Base-by-base conservation (phyloP, 2,329 filamentous ascomycete genomes). In the Thielaviopsis euricoi region DNA sequence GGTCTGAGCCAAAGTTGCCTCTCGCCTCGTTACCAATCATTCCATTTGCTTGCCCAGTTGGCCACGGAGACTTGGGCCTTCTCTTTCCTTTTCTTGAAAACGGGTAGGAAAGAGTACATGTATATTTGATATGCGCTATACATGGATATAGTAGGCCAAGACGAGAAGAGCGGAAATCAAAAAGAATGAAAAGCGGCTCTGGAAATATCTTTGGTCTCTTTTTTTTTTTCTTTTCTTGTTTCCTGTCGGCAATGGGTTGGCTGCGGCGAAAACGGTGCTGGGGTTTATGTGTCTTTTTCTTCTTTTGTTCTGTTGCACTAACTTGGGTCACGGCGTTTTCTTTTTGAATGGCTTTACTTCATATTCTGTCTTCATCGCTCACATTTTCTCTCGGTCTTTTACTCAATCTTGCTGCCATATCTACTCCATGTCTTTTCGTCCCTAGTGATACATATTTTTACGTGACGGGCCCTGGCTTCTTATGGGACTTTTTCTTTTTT, bases 301-400 rank as follows among this genome's bases (percentile, higher is more conserved):
- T 59, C 43, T 59, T 52, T 43, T 59, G 53, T 59, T 59, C 53
- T 59, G 49, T 59, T 59, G 53, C 37, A 59, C 58, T 60, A 52
- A 43, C 55, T 49, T 60, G 55, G 58, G 58, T 60, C 52, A 60
- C 52, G 58, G 58, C 58, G 58, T 60, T 60, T 57, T 59, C 37
- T 43, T 43, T 55, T 48, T 59, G 50, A 59, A 59, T 59, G 58
- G 50, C 55, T 55, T 60, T 55, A 59, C 53, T 59, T 53, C 55
- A 60, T 60, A 56, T 58, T 57, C 52, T 60, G 58, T 56, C 43
- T 55, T 50, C 57, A 49, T 58, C 46, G 23, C 55, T 43, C 50
- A 50, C 37, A 29, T 59, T 56, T 56, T 48, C 53, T 51, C 40
- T 15, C 54, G 21, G 26, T 59, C 53, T 53, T 33, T 52, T 46